Evolutionary conservation across 108 stramenopile genomes (phyloP).

Genomic region (Conticribra weissflogii): DNA sequence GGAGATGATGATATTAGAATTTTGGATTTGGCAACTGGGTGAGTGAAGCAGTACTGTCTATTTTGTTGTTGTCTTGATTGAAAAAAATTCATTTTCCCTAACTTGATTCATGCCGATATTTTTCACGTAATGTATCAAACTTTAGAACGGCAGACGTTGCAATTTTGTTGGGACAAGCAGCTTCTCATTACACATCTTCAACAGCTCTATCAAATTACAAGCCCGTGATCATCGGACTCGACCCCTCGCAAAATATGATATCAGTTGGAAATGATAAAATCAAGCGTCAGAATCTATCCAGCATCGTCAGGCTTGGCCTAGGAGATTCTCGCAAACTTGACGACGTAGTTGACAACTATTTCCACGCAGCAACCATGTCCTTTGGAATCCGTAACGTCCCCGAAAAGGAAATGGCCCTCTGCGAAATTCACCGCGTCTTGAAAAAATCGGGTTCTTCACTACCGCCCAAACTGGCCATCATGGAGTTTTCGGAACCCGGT

Average conservation of each 20-base stretch:
- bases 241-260: conserved; percentile 91
- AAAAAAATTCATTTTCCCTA: no score
- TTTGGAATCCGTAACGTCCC: conserved; percentile 94
- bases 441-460: conserved; percentile 33
- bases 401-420: conserved; percentile 68
- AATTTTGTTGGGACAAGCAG: conserved; percentile 67
- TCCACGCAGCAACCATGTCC: conserved; percentile 93
- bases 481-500: conserved; percentile 87
- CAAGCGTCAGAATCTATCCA: conserved; percentile 35
- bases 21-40: conserved; percentile 85
- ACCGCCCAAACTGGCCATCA: conserved; percentile 52
- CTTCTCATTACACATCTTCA: conserved; percentile 24
- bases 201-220: conserved; percentile 2
- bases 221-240: conserved; percentile 66
- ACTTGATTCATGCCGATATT: no score
- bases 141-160: conserved; percentile 95
- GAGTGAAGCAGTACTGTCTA: no score
- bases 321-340: conserved; percentile 77
- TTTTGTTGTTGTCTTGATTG: no score
- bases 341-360: conserved; percentile 36
- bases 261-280: conserved; percentile 75
- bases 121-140: conserved; percentile 51
- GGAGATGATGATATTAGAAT: conserved; percentile 8
- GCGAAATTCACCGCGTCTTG: conserved; percentile 78
- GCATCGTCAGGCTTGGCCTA: conserved; percentile 48